Base-by-base conservation (phyloP, 345 rosid species). In the Gossypioides kirkii region DNA sequence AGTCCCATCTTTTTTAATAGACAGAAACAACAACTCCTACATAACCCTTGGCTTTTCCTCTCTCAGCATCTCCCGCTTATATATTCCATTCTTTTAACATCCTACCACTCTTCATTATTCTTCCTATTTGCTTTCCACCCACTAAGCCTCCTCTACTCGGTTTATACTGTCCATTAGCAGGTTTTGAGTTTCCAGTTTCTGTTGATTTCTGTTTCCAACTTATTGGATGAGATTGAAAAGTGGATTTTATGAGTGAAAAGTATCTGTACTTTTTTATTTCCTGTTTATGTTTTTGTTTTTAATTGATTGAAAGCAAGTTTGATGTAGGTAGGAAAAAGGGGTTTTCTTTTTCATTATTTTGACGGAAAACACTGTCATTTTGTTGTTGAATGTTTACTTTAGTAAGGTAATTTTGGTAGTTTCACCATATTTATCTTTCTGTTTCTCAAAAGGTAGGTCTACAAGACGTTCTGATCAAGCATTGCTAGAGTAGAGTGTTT, bases 31-130 rank as follows among this genome's bases (percentile, higher is more conserved):
- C 2, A 2, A n/a, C 47, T 28, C 16, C 4, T 32, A 32, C 38
- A 5, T 32, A 32, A 32, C 38, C 55, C 64, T 22, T 74, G 77
- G 55, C 62, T 54, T 65, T 65, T 74, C 23, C 49, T 38, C 70
- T 20, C 76, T 53, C 71, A 8, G 70, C 41, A 73, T 73, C 70
- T 73, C 20, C 18, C 49, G 36, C 38, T 23, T 23, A 25, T 58
- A 32, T 50, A 62, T 74, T 74, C 52, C 71, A 17, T 64, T 25
- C 13, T 23, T 61, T 61, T 60, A 28, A 4, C 49, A 61, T 61
- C 69, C 32, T 41, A 38, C 10, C 41, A 54, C 55, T 64, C 76
- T 42, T 42, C 38, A 3, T 20, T 28, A 12, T 58, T 58, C 62
- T 26, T 63, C 61, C 22, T 56, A 25, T 71, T 36, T 63, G 46